These are phyloP conservation scores for Zopfochytrium polystomum DNA, from an alignment of 371 early-diverging fungal genomes.

Conservation along the genomic window DNA sequence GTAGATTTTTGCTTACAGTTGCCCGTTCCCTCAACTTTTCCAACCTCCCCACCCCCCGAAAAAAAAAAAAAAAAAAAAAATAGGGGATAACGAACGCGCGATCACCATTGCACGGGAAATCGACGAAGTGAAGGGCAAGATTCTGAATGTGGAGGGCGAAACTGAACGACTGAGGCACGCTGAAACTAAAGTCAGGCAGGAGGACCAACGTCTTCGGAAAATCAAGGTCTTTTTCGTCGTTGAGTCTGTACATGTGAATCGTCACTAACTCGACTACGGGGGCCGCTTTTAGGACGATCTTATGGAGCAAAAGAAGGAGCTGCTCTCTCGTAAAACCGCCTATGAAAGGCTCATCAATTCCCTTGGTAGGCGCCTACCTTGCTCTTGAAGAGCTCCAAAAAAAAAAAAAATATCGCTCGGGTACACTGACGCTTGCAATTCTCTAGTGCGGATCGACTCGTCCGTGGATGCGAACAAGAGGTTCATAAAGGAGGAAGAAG, in stretches of 20 bases:
- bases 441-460: too few relatives aligned
- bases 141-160: conserved; percentile 27
- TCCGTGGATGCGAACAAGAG: too few relatives aligned
- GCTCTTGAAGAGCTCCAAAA: too few relatives aligned
- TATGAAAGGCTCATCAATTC: conserved; percentile 26
- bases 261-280: neutral
- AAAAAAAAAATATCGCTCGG: too few relatives aligned
- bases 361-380: too few relatives aligned
- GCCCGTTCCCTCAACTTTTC: too few relatives aligned
- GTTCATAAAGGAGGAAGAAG: too few relatives aligned
- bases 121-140: conserved; percentile 29
- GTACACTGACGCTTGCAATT: too few relatives aligned
- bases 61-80: too few relatives aligned
- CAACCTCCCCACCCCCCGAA: too few relatives aligned
- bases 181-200: conserved; percentile 33
- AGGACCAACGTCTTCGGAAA: conserved; percentile 21
- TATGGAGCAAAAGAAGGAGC: conserved; percentile 19
- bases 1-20: too few relatives aligned
- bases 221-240: conserved; percentile 19
- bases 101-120: conserved; percentile 44
- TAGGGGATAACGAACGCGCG: conserved; percentile 32
- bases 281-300: conserved; percentile 23
- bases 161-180: conserved; percentile 30
- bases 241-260: neutral
- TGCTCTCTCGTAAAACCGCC: conserved; percentile 16